phyloP scores from a whole-genome alignment of 2,329 filamentous ascomycete genomes.

The Penicillium fuscoglaucum region DNA sequence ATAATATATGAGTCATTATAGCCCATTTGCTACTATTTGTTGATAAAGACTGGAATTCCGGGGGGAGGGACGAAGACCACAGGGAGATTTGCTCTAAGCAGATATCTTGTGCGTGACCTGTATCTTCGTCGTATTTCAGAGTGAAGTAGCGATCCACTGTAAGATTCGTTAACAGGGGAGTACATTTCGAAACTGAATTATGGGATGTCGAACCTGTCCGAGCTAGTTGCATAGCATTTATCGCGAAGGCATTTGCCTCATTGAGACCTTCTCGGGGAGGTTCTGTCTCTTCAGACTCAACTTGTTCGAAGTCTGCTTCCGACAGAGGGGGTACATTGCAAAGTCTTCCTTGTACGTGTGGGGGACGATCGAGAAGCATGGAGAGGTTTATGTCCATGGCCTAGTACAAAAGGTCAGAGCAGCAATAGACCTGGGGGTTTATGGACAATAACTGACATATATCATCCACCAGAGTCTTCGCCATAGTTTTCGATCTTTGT shows the following conservation, averaged over 20 bases:
- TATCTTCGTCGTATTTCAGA: slow-evolving; percentile 9
- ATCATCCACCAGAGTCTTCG: slow-evolving; percentile 25
- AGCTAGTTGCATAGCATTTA: slow-evolving; percentile 18
- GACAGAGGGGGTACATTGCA: slow-evolving; percentile 22
- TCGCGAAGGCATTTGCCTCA: slow-evolving; percentile 8
- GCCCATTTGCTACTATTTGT: slow-evolving; percentile 12
- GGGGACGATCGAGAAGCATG: slow-evolving; percentile 26
- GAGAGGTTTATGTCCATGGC: slow-evolving; percentile 22
- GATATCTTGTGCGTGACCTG: slow-evolving; percentile 10
- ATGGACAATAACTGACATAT: slow-evolving; percentile 11
- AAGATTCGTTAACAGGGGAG: neutral
- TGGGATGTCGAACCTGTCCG: slow-evolving; percentile 10
- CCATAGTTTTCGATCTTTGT: slow-evolving; percentile 19
- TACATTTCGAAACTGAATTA: too few relatives aligned
- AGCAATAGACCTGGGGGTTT: neutral
- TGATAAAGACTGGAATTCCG: slow-evolving; percentile 10
- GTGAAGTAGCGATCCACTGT: slow-evolving; percentile 14
- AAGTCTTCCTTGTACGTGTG: slow-evolving; percentile 25
- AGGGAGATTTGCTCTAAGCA: slow-evolving; percentile 16
- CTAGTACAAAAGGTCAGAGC: neutral
- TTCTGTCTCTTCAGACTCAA: neutral
- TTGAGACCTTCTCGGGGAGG: neutral
- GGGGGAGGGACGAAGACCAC: slow-evolving; percentile 11
- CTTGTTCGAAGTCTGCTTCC: slow-evolving; percentile 19
- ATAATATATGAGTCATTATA: slow-evolving; percentile 14